phyloP scores from a whole-genome alignment of 106 monocot genomes.

The Posidonia australis region DNA sequence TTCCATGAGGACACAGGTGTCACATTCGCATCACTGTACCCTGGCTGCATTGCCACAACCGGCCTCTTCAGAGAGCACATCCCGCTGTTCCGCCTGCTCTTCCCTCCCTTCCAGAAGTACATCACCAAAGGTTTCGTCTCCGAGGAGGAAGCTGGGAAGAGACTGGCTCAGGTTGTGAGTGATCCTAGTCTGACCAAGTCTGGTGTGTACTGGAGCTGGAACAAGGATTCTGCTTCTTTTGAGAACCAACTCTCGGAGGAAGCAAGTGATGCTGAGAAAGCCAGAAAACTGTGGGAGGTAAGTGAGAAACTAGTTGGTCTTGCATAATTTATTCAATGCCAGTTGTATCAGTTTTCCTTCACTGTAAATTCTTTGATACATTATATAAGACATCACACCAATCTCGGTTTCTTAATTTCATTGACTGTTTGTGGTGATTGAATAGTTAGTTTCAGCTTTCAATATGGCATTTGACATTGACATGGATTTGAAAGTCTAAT shows the following conservation, averaged over 20 bases:
- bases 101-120: conserved; percentile 98
- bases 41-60: conserved; percentile 92
- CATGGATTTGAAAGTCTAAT: too few relatives aligned
- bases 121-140: conserved; percentile 91
- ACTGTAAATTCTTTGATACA: too few relatives aligned
- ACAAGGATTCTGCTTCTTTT: conserved; percentile 77
- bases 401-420: too few relatives aligned
- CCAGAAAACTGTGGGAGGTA: conserved; percentile 72
- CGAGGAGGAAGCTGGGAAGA: conserved; percentile 80
- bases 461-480: too few relatives aligned
- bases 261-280: conserved; percentile 79
- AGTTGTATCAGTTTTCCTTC: too few relatives aligned
- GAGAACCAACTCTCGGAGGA: conserved; percentile 90
- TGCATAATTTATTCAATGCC: conserved; percentile 17
- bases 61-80: conserved; percentile 91
- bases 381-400: too few relatives aligned
- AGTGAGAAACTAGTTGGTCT: conserved; percentile 84
- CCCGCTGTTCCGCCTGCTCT: conserved; percentile 70
- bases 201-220: conserved; percentile 99
- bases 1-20: conserved; percentile 87
- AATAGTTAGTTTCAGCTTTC: too few relatives aligned
- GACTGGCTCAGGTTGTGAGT: conserved; percentile 83
- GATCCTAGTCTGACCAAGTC: conserved; percentile 87
- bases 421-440: too few relatives aligned
- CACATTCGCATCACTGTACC: conserved; percentile 81